Conservation (phyloP, 257 asterid species). For the Oldenlandia corymbosa region DNA sequence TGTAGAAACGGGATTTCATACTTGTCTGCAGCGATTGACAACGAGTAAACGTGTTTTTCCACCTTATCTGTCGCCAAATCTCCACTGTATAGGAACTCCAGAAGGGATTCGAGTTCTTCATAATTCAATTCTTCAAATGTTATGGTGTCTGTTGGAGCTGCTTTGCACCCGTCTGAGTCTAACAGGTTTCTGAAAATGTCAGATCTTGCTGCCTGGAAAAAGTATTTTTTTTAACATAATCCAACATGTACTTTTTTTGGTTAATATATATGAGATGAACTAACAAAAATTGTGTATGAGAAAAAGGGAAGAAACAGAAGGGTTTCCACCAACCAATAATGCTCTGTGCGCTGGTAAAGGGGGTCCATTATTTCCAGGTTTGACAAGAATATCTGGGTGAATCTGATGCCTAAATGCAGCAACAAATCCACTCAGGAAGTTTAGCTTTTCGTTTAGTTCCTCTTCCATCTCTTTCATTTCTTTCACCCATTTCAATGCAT, state of each 20-base stretch:
- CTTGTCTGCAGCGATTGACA: conserved; percentile 86
- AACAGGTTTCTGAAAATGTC: conserved; percentile 55
- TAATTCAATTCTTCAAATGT: conserved; percentile 56
- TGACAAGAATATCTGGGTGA: conserved; percentile 65
- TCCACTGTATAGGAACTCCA: conserved; percentile 78
- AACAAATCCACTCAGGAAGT: conserved; percentile 53
- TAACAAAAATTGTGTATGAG: too few relatives aligned
- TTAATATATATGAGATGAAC: too few relatives aligned
- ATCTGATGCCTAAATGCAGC: conserved; percentile 56
- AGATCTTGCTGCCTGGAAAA: conserved; percentile 67
- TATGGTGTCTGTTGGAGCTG: conserved; percentile 56
- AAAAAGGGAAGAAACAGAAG: not conserved
- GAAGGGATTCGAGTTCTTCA: conserved; percentile 53
- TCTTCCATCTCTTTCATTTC: conserved; percentile 82
- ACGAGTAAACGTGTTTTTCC: conserved; percentile 62
- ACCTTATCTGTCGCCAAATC: conserved; percentile 46
- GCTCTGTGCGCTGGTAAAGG: conserved; percentile 80
- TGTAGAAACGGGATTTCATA: conserved; percentile 72
- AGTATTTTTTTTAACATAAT: not conserved
- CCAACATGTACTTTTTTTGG: not conserved
- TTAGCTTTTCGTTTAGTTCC: conserved; percentile 52
- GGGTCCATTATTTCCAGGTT: conserved; percentile 70
- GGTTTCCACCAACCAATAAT: conserved; percentile 55
- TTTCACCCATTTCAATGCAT: conserved; percentile 79
- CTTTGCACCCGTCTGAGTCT: conserved; percentile 79